These are phyloP conservation scores for Capronia epimyces DNA, from an alignment of 2,329 filamentous ascomycete species.

Conservation along the genomic window DNA sequence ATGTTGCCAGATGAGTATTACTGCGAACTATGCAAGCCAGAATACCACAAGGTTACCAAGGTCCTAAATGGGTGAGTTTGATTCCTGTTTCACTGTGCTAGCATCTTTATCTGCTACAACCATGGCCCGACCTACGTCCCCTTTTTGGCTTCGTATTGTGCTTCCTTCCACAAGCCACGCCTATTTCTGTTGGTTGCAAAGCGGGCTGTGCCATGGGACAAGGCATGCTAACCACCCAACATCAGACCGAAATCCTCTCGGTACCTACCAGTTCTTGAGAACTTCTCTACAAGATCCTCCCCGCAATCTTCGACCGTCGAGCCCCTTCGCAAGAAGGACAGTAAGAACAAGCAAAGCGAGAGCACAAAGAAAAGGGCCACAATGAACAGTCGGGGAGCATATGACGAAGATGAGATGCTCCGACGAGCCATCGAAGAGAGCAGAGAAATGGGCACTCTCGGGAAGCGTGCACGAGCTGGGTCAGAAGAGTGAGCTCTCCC, in stretches of 20 bases:
- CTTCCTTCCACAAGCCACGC: no score
- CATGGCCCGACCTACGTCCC: background rate
- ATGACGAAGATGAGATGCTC: slow-evolving; percentile 88
- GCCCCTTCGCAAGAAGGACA: slow-evolving; percentile 39
- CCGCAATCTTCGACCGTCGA: slow-evolving; percentile 40
- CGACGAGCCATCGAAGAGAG: slow-evolving; percentile 90
- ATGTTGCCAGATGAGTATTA: slow-evolving; percentile 95
- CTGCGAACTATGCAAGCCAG: slow-evolving; percentile 88
- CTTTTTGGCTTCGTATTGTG: no score
- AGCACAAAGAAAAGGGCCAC: slow-evolving; percentile 81
- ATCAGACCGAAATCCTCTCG: slow-evolving; percentile 57
- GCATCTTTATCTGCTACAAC: background rate
- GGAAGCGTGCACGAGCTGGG: slow-evolving; percentile 80
- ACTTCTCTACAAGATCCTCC: slow-evolving; percentile 42
- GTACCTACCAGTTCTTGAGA: slow-evolving; percentile 56
- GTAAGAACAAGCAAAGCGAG: slow-evolving; percentile 50
- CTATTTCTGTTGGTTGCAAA: no score
- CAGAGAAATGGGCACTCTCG: slow-evolving; percentile 62
- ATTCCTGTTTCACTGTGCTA: background rate
- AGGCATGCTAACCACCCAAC: slow-evolving; percentile 4
- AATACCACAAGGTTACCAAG: slow-evolving; percentile 77
- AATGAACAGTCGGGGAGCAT: slow-evolving; percentile 95
- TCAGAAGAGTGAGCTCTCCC: slow-evolving; percentile 76
- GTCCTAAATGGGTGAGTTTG: slow-evolving; percentile 75
- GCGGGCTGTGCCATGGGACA: background rate